Evolutionary conservation across 305 asterid species (phyloP), one percentile per base, ranked within the genome.

Genomic region (Petunia hybrid): DNA sequence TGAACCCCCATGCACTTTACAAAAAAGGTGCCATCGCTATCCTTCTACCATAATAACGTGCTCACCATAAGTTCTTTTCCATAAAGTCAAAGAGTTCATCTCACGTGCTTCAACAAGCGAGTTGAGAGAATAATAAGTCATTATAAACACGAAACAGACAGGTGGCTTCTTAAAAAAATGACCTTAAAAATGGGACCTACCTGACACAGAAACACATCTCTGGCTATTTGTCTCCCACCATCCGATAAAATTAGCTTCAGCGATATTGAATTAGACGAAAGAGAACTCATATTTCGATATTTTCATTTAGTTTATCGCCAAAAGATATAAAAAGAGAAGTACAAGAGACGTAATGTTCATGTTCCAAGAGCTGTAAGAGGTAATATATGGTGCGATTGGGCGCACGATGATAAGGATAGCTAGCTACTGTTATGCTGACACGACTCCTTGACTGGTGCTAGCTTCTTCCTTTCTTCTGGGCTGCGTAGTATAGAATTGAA

Each of bases 31-130:
- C 9, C 68, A 8, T 13, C 68, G 14, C 68, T 62, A 13, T 62
- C 68, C 6, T 70, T 22, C 2, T 70, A 7, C 12, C 48, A 67
- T 73, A 4, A 16, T 42, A 63, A 57, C 56, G 80, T 59, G 43
- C 70, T 56, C 55, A 77, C 80, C 70, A 59, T 59, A 39, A 55
- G n/a, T 76, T 76, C 61, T n/a, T 38, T 73, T 12, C 5, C 78
- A 51, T 14, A 74, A 51, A 74, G 48, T 36, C 6, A 46, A 8
- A 57, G 68, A 43, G 55, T 59, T 59, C 6, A 59, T 0, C 1
- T 12, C 80, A 77, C 59, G 55, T 6, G 55, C 48, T 4, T 16
- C 6, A 0, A 10, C 9, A 8, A 6, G 80, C 70, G 80, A 59
- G 35, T 77, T 5, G 4, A 57, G 5, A 8, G 68, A 57, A 39